Evolutionary conservation across 768 basidiomycete species (phyloP), one percentile per base, ranked within the genome.

Genomic region (Neoboletus brunneissimus): DNA sequence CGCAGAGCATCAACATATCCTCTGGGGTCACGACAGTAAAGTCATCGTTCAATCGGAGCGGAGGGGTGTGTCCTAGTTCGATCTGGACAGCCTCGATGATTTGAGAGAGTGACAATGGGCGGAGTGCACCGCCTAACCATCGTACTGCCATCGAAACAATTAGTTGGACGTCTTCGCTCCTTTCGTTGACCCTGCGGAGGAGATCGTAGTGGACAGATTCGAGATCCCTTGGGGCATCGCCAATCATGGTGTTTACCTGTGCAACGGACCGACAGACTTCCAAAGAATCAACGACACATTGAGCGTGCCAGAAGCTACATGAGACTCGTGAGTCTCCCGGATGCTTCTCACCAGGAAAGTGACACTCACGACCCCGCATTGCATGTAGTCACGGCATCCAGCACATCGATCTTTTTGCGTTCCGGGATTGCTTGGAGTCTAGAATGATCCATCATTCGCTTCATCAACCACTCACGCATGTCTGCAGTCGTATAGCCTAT

Each of bases 11-110:
- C 51, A 70, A 42, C 65, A 69, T 58, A 38, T 66, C 65, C 9
- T 66, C 61, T 13, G 59, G 58, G 6, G 57, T 58, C n/a, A 69
- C 66, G 8, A 69, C 67, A 22, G 64, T 58, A 20, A 70, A 46
- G 37, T 60, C 56, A 48, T 70, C 66, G 31, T 68, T 68, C 55
- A 68, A 58, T 44, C 53, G 34, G 31, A 68, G 45, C 8, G 67
- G 66, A 22, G 57, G 56, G 0, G 55, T 49, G 41, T 61, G 55
- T 41, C 61, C 61, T n/a, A 66, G 54, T 27, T 69, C 68, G 38
- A 70, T 68, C 45, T 70, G 67, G 42, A 68, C 66, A 5, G 66
- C 66, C 27, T 69, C 68, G 32, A 65, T 67, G 40, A 68, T 59
- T 43, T 69, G 68, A 38, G 64, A 60, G 25, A 69, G 58, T 16